Evolutionary conservation across 352 stramenopile genomes (phyloP).

Genomic region (Globisporangium radiosum): DNA sequence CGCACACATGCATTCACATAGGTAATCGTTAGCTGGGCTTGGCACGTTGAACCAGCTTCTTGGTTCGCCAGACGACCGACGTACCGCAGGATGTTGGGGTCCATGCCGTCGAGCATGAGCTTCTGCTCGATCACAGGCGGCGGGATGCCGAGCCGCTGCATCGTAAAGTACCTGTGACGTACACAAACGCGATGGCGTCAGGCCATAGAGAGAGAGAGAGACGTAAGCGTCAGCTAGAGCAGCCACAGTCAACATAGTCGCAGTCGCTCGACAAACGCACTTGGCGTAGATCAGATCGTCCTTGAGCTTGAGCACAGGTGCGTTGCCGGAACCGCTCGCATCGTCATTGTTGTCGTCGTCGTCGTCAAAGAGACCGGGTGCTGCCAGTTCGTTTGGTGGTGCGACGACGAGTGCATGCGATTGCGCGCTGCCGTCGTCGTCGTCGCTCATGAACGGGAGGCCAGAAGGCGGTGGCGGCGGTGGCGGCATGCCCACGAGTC

Average conservation of each 20-base stretch:
- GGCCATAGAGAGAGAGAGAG: neutral
- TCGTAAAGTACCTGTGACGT: conserved; percentile 63
- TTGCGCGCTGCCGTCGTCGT: conserved; percentile 9
- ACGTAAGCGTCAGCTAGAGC: neutral
- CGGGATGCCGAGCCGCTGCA: conserved; percentile 66
- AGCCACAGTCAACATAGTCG: too few species aligned
- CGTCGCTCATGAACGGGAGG: conserved; percentile 19
- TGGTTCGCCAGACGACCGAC: too few species aligned
- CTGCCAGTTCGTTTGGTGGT: conserved; percentile 15
- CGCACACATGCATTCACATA: too few species aligned
- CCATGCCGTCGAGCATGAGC: conserved; percentile 71
- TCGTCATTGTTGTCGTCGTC: conserved; percentile 20
- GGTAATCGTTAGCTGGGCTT: too few species aligned
- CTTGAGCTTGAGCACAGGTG: conserved; percentile 71
- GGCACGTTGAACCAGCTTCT: too few species aligned
- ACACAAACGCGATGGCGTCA: too few species aligned
- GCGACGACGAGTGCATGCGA: conserved; percentile 29
- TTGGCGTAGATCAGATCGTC: conserved; percentile 76
- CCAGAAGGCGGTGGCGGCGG: conserved; percentile 23
- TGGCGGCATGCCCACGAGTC: conserved; percentile 21
- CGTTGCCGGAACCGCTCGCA: conserved; percentile 9
- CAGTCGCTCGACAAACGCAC: conserved; percentile 15
- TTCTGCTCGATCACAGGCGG: conserved; percentile 75
- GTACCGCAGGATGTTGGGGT: conserved; percentile 47
- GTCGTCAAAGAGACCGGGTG: conserved; percentile 15